Evolutionary conservation across 2,329 filamentous ascomycete species (phyloP), one percentile per base, ranked within the genome.

Genomic region (Alternaria triticina): DNA sequence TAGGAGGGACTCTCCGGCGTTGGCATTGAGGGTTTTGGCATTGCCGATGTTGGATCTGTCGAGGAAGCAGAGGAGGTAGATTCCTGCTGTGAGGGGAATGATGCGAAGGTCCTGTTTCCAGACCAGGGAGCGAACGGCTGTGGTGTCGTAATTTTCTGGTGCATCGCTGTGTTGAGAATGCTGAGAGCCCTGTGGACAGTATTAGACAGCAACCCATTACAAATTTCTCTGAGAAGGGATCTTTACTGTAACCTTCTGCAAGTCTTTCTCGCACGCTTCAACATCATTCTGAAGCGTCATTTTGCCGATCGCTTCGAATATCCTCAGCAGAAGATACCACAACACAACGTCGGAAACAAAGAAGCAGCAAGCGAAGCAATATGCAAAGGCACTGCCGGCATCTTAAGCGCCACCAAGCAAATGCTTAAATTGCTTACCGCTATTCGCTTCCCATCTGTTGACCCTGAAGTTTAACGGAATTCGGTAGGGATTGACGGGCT

Each of bases 31-130:
- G 25, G 91, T 77, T 59, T 87, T 89, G 45, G 89, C 74, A 55
- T 77, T 77, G 11, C 66, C 68, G n/a, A 92, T 91, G 76, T 91
- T 92, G 59, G 87, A 86, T 46, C 88, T 83, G 77, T 91, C 89
- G 23, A 91, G 84, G 74, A 89, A 91, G 45, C 61, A 64, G 22
- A 91, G 83, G 49, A 91, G 83, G 75, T 90, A 92, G 54, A 91
- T 89, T 56, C 77, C 81, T 7, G 87, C 86, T n/a, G 84, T 87
- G 13, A 91, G 79, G 1, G 90, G 89, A 13, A 91, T 81, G 60
- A 91, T 89, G 58, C 86, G 84, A 17, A 86, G 62, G 74, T 91
- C 90, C 70, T 90, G 62, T 28, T 65, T 62, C 50, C 28, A 55
- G 30, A 60, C 44, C 13, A 60, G 11, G n/a, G 43, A 30, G 12